These are phyloP conservation scores for Lathyrus sativus DNA, from an alignment of 306 rosid species.

Conservation along the genomic window DNA sequence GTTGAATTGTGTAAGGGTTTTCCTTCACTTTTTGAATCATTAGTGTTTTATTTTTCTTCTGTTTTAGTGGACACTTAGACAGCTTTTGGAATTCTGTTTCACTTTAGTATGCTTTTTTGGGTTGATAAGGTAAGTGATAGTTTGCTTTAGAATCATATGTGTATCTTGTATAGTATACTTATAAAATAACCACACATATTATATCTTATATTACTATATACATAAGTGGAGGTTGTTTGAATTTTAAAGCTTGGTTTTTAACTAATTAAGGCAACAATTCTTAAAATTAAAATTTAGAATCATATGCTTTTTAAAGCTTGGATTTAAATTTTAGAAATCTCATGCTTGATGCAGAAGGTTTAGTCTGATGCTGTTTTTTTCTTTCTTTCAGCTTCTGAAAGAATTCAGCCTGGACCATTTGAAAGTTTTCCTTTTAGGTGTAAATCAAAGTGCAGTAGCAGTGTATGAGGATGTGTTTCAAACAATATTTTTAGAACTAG, in stretches of 20 bases:
- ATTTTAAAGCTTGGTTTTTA: background rate
- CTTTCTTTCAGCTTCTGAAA: too few relatives aligned
- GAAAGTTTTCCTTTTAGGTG: too few relatives aligned
- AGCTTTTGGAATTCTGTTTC: conserved; percentile 49
- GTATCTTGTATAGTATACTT: background rate
- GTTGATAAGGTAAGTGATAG: conserved; percentile 14
- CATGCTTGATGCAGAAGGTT: too few relatives aligned
- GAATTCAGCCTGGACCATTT: too few relatives aligned
- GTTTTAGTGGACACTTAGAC: background rate
- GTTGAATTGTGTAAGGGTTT: conserved; percentile 57
- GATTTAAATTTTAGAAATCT: too few relatives aligned
- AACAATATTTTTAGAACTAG: too few relatives aligned
- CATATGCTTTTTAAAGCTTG: too few relatives aligned
- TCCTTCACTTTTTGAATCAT: conserved; percentile 43
- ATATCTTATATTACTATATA: background rate
- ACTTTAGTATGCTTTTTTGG: conserved; percentile 49
- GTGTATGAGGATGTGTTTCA: too few relatives aligned
- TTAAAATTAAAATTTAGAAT: background rate
- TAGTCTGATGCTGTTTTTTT: too few relatives aligned
- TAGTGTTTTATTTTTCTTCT: conserved; percentile 23
- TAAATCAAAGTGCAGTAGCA: too few relatives aligned
- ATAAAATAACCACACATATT: background rate
- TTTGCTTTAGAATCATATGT: conserved; percentile 37
- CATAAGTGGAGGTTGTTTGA: background rate
- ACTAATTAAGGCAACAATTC: background rate